These are phyloP conservation scores for Aspergillus candidus DNA, from an alignment of 2,329 filamentous ascomycete genomes.

Conservation along the genomic window DNA sequence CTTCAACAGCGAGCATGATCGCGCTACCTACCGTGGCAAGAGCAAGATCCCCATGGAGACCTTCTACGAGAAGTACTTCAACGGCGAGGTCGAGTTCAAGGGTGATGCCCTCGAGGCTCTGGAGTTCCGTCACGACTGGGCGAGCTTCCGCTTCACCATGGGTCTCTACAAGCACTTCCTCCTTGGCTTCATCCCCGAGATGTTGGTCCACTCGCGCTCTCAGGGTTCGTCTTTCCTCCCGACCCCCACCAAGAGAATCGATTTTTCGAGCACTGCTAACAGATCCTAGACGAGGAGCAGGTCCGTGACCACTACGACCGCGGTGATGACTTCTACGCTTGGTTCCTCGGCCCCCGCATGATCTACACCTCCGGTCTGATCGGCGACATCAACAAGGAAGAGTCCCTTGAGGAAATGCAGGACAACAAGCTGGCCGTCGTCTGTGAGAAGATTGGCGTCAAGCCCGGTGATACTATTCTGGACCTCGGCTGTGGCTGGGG, in stretches of 20 bases:
- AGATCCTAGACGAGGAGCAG: constrained; percentile 76
- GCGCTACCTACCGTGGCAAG: constrained; percentile 44
- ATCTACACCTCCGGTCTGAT: constrained; percentile 97
- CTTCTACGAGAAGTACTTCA: constrained; percentile 97
- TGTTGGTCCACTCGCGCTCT: constrained; percentile 85
- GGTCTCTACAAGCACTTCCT: constrained; percentile 83
- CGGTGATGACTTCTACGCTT: constrained; percentile 96
- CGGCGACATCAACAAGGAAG: constrained; percentile 77
- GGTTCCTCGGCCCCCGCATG: constrained; percentile 98
- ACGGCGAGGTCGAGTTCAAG: constrained; percentile 91
- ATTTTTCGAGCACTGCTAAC: neutral
- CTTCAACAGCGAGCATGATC: constrained; percentile 43
- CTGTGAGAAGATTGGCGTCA: constrained; percentile 87
- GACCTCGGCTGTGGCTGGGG: constrained; percentile 99
- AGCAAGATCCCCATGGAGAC: constrained; percentile 59
- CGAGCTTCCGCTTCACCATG: constrained; percentile 84
- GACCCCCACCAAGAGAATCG: neutral
- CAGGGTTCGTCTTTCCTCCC: constrained; percentile 53
- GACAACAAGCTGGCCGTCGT: constrained; percentile 96
- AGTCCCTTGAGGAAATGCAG: constrained; percentile 88
- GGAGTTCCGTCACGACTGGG: constrained; percentile 97
- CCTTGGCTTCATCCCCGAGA: constrained; percentile 78
- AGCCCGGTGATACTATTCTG: constrained; percentile 74
- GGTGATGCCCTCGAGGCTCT: constrained; percentile 82
- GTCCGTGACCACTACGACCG: constrained; percentile 97